A percentile compares a stretch with the other conserved stretches of the same genome.
Conservation (phyloP, 2,329 filamentous ascomycete genomes). For the Didymella pinodella region DNA sequence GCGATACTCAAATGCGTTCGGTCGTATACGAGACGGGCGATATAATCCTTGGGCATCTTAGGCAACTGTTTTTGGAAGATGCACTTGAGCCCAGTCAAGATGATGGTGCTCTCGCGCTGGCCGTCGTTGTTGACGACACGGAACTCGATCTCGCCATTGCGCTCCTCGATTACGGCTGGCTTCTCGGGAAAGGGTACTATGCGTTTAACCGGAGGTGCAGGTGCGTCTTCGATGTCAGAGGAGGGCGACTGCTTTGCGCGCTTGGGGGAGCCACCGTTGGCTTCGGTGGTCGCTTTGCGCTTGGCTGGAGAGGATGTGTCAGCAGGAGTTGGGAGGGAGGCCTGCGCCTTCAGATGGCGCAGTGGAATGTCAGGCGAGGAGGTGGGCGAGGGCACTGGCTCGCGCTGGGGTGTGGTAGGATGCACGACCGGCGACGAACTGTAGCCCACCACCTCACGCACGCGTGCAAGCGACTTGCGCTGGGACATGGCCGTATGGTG, state of each 20-base stretch:
- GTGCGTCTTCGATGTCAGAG: constrained; percentile 40
- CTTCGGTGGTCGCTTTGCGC: constrained; percentile 77
- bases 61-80: constrained; percentile 98
- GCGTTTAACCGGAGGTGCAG: constrained; percentile 59
- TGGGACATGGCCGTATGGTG: constrained; percentile 7
- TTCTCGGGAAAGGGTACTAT: constrained; percentile 90
- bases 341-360: neutral
- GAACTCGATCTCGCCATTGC: constrained; percentile 93
- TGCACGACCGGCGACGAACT: constrained; percentile 22
- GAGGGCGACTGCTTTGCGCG: constrained; percentile 55
- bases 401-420: constrained; percentile 5
- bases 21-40: constrained; percentile 96
- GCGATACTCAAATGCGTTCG: constrained; percentile 95
- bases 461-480: constrained; percentile 1
- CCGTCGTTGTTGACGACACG: constrained; percentile 98
- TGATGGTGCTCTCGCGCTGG: constrained; percentile 85
- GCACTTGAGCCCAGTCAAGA: constrained; percentile 93
- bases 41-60: constrained; percentile 99
- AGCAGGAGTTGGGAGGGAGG: constrained; percentile 18
- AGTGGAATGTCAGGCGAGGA: constrained; percentile 27
- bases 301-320: constrained; percentile 58
- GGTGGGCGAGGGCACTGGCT: constrained; percentile 5
- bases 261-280: constrained; percentile 69
- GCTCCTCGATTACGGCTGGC: constrained; percentile 92
- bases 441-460: constrained; percentile 33